Conservation (phyloP, 108 stramenopile species). For the Fragilariopsis cylindrus region DNA sequence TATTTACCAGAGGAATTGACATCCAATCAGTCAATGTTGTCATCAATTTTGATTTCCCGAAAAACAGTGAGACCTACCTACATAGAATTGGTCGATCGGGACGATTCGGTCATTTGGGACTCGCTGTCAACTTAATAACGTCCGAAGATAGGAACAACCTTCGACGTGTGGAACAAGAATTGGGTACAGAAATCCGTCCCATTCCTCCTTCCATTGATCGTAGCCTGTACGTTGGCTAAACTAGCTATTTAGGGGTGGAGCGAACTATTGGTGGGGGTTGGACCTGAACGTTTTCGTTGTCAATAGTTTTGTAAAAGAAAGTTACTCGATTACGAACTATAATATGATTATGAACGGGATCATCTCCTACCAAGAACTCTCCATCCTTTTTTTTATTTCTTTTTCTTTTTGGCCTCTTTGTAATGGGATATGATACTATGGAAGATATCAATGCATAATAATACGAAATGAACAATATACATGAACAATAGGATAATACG, state of each 20-base stretch:
- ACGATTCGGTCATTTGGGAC: slow-evolving; percentile 97
- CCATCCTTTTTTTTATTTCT: slow-evolving; percentile 45
- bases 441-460: not conserved
- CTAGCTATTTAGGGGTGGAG: slow-evolving; percentile 26
- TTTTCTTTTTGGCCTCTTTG: slow-evolving; percentile 7
- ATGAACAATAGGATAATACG: not conserved
- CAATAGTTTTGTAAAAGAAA: slow-evolving; percentile 3
- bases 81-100: slow-evolving; percentile 99
- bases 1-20: slow-evolving; percentile 99
- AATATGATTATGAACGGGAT: slow-evolving; percentile 7
- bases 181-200: slow-evolving; percentile 97
- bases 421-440: not conserved
- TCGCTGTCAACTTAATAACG: slow-evolving; percentile 98
- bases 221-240: slow-evolving; percentile 93
- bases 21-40: slow-evolving; percentile 99
- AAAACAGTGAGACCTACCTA: slow-evolving; percentile 97
- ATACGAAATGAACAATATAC: slow-evolving; percentile 10
- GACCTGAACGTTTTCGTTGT: slow-evolving; percentile 17
- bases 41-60: slow-evolving; percentile 99
- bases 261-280: slow-evolving; percentile 37
- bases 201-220: slow-evolving; percentile 96
- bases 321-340: not conserved
- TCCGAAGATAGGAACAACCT: slow-evolving; percentile 87
- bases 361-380: slow-evolving; percentile 48
- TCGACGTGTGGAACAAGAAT: slow-evolving; percentile 93